Percentiles rank a stretch among this genome's conserved stretches.
phyloP scores from a whole-genome alignment of 140 eudicot species.

The Bidens hawaiensis region DNA sequence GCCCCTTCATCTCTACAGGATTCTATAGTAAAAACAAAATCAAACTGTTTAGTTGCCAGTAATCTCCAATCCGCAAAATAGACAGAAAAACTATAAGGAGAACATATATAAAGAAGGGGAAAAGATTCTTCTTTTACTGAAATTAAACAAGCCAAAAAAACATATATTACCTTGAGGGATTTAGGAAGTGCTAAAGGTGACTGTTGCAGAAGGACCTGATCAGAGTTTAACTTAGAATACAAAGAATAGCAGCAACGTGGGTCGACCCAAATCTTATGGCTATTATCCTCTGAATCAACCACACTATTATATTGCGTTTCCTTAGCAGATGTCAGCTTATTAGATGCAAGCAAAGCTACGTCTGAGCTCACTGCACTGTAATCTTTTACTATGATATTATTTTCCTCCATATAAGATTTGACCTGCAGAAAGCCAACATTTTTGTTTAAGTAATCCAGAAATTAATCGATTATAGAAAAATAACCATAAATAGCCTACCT shows the following conservation, averaged over 20 bases:
- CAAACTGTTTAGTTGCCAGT: neutral
- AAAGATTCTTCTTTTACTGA: neutral
- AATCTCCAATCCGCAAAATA: conserved; percentile 1
- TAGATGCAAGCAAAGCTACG: conserved; percentile 69
- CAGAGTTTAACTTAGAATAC: conserved; percentile 60
- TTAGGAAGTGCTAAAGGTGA: conserved; percentile 93
- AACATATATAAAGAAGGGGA: neutral
- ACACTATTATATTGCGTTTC: conserved; percentile 28
- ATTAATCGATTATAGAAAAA: neutral
- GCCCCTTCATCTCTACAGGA: conserved; percentile 83
- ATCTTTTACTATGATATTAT: conserved; percentile 66
- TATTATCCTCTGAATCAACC: conserved; percentile 35
- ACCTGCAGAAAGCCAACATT: conserved; percentile 39
- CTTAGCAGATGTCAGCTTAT: conserved; percentile 43
- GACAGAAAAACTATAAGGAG: neutral
- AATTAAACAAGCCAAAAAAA: neutral
- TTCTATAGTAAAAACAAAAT: conserved; percentile 36
- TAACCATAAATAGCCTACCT: conserved; percentile 42
- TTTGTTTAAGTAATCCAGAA: neutral
- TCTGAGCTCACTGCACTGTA: conserved; percentile 74
- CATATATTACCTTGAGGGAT: conserved; percentile 67
- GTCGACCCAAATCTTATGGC: conserved; percentile 76
- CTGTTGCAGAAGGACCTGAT: conserved; percentile 64
- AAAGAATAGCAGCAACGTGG: conserved; percentile 88
- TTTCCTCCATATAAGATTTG: conserved; percentile 59